Base-by-base conservation (phyloP, 2,329 filamentous ascomycete species). In the Fusarium sublunatum region DNA sequence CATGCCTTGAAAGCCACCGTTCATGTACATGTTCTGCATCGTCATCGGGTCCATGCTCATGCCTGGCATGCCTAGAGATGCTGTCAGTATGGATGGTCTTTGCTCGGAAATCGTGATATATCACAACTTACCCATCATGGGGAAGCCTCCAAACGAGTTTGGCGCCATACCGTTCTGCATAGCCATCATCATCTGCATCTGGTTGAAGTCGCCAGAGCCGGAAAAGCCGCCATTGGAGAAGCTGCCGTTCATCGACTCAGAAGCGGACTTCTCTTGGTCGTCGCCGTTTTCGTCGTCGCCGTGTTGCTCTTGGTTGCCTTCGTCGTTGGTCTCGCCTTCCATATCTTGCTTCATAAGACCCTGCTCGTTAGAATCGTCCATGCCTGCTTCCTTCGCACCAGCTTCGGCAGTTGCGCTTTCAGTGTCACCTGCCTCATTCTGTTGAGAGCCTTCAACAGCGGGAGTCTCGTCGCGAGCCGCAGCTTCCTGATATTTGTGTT, bases 21-120 rank as follows among this genome's bases (percentile, higher is more conserved):
- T 92, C 89, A 93, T 91, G 83, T 88, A 87, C 85, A 89, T 88
- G 78, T 85, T 88, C 76, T 90, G 87, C 86, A 90, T 89, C 76
- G 82, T 79, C 83, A 89, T 88, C 59, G 88, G 87, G 83, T 93
- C 91, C 91, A 96, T 95, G 77, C 85, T 85, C 90, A 94, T 92
- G 72, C 87, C 87, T 68, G 89, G 81, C 90, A 95, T 93, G 73
- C 87, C 91, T 91, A 67, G 2, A 10, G 25, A 12, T 29, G 29
- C n/a, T 15, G 59, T 78, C 70, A 82, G 75, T 58, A 54, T 26
- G n/a, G 28, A n/a, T 3, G 19, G 19, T 19, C 19, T 19, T 19
- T 19, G 19, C 8, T 15, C 25, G 7, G 29, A 9, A 19, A n/a
- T 24, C 31, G 11, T n/a, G 24, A 3, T 45, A 19, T 39, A 19